Conservation (phyloP, 1,284 basidiomycete genomes). For the Sporisorium sorghi region DNA sequence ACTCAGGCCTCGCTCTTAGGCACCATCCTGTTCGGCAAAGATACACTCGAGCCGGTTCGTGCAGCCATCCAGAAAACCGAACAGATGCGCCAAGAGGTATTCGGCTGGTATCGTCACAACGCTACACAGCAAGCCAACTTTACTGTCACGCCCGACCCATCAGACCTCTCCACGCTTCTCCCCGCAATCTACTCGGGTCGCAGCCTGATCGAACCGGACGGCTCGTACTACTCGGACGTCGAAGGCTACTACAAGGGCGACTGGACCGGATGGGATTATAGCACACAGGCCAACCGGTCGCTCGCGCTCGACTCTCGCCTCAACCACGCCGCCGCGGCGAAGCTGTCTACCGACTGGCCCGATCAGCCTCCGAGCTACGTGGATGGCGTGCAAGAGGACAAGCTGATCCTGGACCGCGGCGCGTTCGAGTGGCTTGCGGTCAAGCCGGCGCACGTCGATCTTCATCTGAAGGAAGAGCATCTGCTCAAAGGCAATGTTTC, state of each 20-base stretch:
- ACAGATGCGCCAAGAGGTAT: conserved; percentile 27
- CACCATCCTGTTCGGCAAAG: conserved; percentile 30
- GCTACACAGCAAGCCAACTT: conserved; percentile 38
- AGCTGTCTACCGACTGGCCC: background rate
- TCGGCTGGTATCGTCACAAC: conserved; percentile 42
- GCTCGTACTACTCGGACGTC: conserved; percentile 35
- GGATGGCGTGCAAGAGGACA: conserved; percentile 8
- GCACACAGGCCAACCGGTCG: conserved; percentile 24
- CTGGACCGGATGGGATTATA: conserved; percentile 45
- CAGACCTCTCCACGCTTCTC: conserved; percentile 20
- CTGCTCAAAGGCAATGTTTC: conserved; percentile 41
- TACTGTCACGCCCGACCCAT: conserved; percentile 33
- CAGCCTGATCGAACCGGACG: conserved; percentile 20
- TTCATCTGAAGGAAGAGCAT: conserved; percentile 43
- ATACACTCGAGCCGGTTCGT: conserved; percentile 37
- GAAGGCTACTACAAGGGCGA: conserved; percentile 49
- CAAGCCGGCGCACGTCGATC: conserved; percentile 18
- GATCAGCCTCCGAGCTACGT: conserved; percentile 13
- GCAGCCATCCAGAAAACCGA: conserved; percentile 27
- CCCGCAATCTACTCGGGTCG: conserved; percentile 19
- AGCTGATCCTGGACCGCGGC: conserved; percentile 20
- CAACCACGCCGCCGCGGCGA: conserved; percentile 13
- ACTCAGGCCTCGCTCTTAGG: conserved; percentile 17
- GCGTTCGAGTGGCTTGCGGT: conserved; percentile 28
- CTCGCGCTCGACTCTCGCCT: conserved; percentile 30